Evolutionary conservation across 2,329 filamentous ascomycete species (phyloP).

Genomic region (Ilyonectria robusta): DNA sequence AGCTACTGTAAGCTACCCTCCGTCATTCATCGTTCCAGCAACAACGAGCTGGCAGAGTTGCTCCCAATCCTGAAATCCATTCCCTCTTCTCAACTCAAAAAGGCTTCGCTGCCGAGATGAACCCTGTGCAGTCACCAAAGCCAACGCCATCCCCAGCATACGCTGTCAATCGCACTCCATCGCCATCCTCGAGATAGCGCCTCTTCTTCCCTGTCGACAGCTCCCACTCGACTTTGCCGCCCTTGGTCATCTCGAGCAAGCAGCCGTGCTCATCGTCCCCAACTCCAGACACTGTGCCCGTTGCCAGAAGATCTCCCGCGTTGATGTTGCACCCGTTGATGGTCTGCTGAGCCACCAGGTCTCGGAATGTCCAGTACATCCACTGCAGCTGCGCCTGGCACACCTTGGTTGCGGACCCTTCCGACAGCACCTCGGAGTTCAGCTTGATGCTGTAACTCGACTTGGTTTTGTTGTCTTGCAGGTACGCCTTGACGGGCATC

Average conservation of each 20-base stretch:
- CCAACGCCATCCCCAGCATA: conserved; percentile 59
- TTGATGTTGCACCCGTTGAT: conserved; percentile 51
- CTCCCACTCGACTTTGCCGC: conserved; percentile 50
- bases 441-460: conserved; percentile 54
- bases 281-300: conserved; percentile 58
- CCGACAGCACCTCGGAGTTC: conserved; percentile 47
- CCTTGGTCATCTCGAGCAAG: conserved; percentile 57
- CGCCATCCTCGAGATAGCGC: conserved; percentile 57
- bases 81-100: neutral
- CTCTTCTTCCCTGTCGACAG: conserved; percentile 50
- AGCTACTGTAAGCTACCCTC: neutral
- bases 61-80: neutral
- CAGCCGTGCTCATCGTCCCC: conserved; percentile 55
- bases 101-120: conserved; percentile 13
- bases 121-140: conserved; percentile 55
- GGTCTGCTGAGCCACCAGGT: conserved; percentile 36
- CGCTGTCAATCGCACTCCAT: conserved; percentile 55
- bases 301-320: conserved; percentile 59
- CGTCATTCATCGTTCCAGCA: neutral
- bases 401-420: conserved; percentile 14
- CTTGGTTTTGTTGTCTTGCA: conserved; percentile 50
- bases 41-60: neutral
- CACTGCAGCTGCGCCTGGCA: conserved; percentile 20
- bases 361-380: conserved; percentile 57
- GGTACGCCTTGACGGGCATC: conserved; percentile 39